Base-by-base conservation (phyloP, 2,329 filamentous ascomycete species). In the Akanthomyces muscarius region DNA sequence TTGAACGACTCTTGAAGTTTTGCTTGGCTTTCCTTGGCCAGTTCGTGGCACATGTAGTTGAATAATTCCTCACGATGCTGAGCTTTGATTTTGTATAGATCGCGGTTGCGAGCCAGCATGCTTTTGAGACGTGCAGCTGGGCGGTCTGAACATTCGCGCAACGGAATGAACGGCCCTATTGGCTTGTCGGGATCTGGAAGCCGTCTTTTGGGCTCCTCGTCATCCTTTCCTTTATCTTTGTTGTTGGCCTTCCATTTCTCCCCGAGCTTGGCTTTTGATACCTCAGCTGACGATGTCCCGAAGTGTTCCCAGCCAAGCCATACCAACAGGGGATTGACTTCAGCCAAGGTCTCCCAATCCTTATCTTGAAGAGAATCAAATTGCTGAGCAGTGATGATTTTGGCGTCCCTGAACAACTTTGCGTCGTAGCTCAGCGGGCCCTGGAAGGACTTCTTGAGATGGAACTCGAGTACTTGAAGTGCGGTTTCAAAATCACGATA, bases 11-110 rank as follows among this genome's bases (percentile, higher is more conserved):
- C 67, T 2, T 81, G 79, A 53, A 93, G 79, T 1, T 76, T 70
- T 0, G 71, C 63, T 1, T 76, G 69, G 1, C 87, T 73, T 1
- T 73, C 70, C 1, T 74, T 73, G 61, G 91, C 82, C 1, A 86
- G 73, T 58, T 78, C 72, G 1, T 79, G 74, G 67, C 88, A 85
- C 62, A 94, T 81, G 62, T 84, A 77, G 50, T 84, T 82, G 73
- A 93, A 96, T 0, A 94, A 78, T 0, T 80, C 77, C 0, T 87
- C 87, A 6, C 91, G 85, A 21, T 81, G 72, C 3, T 75, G 72
- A 0, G 74, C 68, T 0, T 81, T 79, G 13, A 94, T 83, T 0
- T 81, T 77, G 74, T 85, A 90, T 18, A 94, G 73, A 67, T 93
- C 81, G 21, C 21, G 21, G 42, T 6, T 16, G 38, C 67, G 70